These are phyloP conservation scores for Emydomyces testavorans DNA, from an alignment of 2,329 filamentous ascomycete genomes.

Conservation along the genomic window DNA sequence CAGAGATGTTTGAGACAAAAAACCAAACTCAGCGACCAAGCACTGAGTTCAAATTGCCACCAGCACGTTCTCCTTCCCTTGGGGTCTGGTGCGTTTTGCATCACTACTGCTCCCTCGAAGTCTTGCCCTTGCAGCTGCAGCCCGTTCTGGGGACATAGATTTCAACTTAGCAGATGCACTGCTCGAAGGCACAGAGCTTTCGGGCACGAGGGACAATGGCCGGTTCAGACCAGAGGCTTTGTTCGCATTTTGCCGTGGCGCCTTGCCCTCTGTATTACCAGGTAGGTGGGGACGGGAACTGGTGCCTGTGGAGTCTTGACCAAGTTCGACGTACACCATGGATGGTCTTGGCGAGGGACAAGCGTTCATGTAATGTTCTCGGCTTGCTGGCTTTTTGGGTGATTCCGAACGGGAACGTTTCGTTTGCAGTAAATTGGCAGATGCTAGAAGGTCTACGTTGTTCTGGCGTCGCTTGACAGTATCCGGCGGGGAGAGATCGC, in stretches of 20 bases:
- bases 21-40: not conserved
- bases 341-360: constrained; percentile 21
- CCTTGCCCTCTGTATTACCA: constrained; percentile 11
- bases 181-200: constrained; percentile 3
- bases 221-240: constrained; percentile 13
- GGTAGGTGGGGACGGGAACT: constrained; percentile 13
- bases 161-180: constrained; percentile 16
- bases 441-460: constrained; percentile 5
- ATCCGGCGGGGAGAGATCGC: not conserved
- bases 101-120: constrained; percentile 25
- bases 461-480: constrained; percentile 6
- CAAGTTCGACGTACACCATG: constrained; percentile 19
- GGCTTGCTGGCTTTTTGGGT: constrained; percentile 17
- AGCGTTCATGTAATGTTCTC: constrained; percentile 3
- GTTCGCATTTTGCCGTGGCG: not conserved
- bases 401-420: constrained; percentile 12
- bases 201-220: constrained; percentile 8
- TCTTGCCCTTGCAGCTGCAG: constrained; percentile 27
- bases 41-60: constrained; percentile 6
- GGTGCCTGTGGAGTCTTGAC: not conserved
- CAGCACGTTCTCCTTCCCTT: constrained; percentile 28
- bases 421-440: constrained; percentile 1
- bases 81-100: constrained; percentile 14
- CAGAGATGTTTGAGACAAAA: no score
- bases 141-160: constrained; percentile 24